Conservation (phyloP, 495 filamentous ascomycete species). For the Aspergillus carlsbadensis region DNA sequence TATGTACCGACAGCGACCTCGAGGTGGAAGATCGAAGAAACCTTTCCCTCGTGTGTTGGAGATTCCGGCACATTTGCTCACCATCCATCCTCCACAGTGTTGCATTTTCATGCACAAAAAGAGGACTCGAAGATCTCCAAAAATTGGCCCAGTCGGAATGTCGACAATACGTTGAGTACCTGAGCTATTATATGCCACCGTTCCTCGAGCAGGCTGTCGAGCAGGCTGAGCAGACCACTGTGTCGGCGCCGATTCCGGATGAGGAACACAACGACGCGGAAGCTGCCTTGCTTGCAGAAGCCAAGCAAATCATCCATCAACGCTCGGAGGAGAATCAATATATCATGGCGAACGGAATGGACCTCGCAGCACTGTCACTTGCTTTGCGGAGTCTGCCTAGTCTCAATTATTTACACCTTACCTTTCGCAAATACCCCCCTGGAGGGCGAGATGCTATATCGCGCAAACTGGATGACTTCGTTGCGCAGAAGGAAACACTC, state of each 20-base stretch:
- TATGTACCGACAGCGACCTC: too few species aligned
- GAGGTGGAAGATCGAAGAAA: background rate
- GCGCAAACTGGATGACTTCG: background rate
- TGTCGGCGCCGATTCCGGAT: background rate
- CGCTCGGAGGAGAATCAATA: too few species aligned
- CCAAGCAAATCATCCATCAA: too few species aligned
- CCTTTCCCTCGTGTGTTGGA: background rate
- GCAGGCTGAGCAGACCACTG: background rate
- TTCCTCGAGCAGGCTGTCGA: background rate
- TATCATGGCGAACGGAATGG: too few species aligned
- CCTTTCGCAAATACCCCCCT: background rate
- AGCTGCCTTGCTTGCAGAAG: too few species aligned
- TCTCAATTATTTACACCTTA: background rate
- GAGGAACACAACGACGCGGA: too few species aligned
- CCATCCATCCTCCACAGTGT: background rate
- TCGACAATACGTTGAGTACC: background rate
- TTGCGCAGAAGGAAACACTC: background rate
- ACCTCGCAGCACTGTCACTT: too few species aligned
- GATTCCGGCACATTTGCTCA: background rate
- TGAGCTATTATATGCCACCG: background rate
- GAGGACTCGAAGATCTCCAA: background rate
- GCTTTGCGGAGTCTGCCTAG: too few species aligned
- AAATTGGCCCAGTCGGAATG: background rate
- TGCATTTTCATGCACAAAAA: background rate
- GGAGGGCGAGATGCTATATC: background rate